These are phyloP conservation scores for Lojkania enalia DNA, from an alignment of 2,329 filamentous ascomycete genomes.

Conservation along the genomic window DNA sequence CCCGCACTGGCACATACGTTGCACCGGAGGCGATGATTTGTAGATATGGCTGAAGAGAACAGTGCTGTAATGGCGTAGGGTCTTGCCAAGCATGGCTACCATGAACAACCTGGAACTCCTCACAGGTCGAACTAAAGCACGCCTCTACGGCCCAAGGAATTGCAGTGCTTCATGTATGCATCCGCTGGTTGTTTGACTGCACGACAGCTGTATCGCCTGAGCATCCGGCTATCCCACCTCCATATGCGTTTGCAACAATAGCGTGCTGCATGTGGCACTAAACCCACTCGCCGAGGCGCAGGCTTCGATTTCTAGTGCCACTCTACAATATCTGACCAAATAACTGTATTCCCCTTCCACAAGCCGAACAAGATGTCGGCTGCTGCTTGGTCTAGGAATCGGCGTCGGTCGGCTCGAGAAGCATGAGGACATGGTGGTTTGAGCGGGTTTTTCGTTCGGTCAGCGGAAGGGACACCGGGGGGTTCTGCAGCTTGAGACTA, in stretches of 20 bases:
- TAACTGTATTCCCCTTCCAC: slow-evolving; percentile 1
- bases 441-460: slow-evolving; percentile 1
- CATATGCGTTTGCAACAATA: slow-evolving; percentile 1
- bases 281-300: slow-evolving; percentile 3
- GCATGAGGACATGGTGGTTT: neutral
- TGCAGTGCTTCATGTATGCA: slow-evolving; percentile 3
- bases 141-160: slow-evolving; percentile 3
- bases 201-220: slow-evolving; percentile 4
- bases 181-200: slow-evolving; percentile 2
- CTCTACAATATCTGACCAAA: neutral
- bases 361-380: slow-evolving; percentile 2
- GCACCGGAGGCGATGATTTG: too few relatives aligned
- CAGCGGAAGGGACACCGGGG: slow-evolving; percentile 3
- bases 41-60: neutral
- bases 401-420: neutral
- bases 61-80: neutral
- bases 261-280: slow-evolving; percentile 1
- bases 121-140: slow-evolving; percentile 2
- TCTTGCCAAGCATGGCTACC: slow-evolving; percentile 3
- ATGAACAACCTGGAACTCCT: slow-evolving; percentile 4
- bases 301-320: slow-evolving; percentile 5
- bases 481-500: slow-evolving; percentile 1
- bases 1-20: neutral
- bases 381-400: slow-evolving; percentile 7
- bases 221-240: neutral